Percentiles rank a stretch among this genome's conserved stretches.
These are phyloP conservation scores for Jimgerdemannia lactiflua DNA, from an alignment of 192 early-diverging fungal genomes.

Conservation along the genomic window DNA sequence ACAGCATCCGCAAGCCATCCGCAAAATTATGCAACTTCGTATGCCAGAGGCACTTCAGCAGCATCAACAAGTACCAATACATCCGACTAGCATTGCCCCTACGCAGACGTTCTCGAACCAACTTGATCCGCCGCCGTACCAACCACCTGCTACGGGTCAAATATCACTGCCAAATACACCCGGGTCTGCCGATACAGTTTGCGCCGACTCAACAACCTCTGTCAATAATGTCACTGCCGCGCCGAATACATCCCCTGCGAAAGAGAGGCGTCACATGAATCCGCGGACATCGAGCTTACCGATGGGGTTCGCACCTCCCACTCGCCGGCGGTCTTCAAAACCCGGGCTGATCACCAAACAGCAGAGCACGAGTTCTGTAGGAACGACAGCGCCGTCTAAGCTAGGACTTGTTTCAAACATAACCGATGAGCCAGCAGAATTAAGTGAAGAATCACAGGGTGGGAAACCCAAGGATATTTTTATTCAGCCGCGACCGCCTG, in stretches of 20 bases:
- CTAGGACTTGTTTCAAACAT: conserved; percentile 9
- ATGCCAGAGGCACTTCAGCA: conserved; percentile 41
- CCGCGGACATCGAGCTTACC: conserved; percentile 10
- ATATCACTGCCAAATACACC: not conserved
- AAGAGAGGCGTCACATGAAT: conserved; percentile 1
- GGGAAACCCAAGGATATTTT: not conserved
- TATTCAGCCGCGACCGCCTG: not conserved
- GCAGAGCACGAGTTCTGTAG: not conserved
- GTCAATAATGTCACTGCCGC: not conserved
- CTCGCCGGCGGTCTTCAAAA: conserved; percentile 26
- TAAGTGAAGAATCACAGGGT: not conserved
- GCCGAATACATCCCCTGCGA: not conserved
- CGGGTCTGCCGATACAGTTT: conserved; percentile 5
- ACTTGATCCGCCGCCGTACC: conserved; percentile 10
- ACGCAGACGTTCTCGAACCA: conserved; percentile 5
- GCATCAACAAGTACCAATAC: conserved; percentile 21
- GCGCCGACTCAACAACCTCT: not conserved
- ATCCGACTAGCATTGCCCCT: conserved; percentile 12
- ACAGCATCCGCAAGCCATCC: conserved; percentile 40
- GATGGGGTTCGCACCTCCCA: conserved; percentile 29
- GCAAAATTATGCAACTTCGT: conserved; percentile 44
- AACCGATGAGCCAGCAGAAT: conserved; percentile 1
- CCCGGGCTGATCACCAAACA: conserved; percentile 6
- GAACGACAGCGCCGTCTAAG: not conserved
- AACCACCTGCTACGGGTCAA: not conserved